These are phyloP conservation scores for Hypoxylon trugodes DNA, from an alignment of 495 filamentous ascomycete species.

Conservation along the genomic window DNA sequence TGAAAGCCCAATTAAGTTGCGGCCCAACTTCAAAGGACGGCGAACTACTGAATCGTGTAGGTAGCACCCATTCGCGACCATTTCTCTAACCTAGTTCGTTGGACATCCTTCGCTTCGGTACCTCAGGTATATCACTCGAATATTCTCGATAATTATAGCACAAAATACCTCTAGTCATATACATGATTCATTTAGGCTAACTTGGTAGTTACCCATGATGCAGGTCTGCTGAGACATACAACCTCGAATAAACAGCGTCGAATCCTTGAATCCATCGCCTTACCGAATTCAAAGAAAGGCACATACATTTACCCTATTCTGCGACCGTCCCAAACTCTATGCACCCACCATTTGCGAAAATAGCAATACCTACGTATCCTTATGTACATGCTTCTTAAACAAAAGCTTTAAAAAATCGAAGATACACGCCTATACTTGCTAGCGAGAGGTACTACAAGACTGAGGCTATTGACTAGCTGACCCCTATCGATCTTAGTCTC, in stretches of 20 bases:
- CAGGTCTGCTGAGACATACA: constrained; percentile 5
- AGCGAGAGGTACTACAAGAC: constrained; percentile 10
- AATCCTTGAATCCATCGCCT: not conserved
- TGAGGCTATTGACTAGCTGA: constrained; percentile 2
- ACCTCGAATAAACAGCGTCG: not conserved
- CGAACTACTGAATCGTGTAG: constrained; percentile 9
- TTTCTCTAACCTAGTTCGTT: constrained; percentile 1
- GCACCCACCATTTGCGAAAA: constrained; percentile 9
- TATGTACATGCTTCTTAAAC: not conserved
- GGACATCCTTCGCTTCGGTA: not conserved
- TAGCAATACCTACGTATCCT: constrained; percentile 2
- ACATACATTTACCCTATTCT: constrained; percentile 4
- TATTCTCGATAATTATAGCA: not conserved
- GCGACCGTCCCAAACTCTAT: constrained; percentile 21
- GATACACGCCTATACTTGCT: no score
- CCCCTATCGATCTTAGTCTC: constrained; percentile 12
- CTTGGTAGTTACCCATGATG: not conserved
- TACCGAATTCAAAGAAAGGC: constrained; percentile 8
- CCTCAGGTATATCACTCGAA: not conserved
- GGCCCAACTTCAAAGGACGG: constrained; percentile 15
- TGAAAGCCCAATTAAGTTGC: constrained; percentile 27
- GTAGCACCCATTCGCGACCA: constrained; percentile 1
- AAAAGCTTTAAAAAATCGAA: not conserved
- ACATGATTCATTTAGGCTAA: constrained; percentile 12
- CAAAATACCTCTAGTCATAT: constrained; percentile 1